phyloP scores from a whole-genome alignment of 345 rosid species.

The Eucalyptus microcorys region DNA sequence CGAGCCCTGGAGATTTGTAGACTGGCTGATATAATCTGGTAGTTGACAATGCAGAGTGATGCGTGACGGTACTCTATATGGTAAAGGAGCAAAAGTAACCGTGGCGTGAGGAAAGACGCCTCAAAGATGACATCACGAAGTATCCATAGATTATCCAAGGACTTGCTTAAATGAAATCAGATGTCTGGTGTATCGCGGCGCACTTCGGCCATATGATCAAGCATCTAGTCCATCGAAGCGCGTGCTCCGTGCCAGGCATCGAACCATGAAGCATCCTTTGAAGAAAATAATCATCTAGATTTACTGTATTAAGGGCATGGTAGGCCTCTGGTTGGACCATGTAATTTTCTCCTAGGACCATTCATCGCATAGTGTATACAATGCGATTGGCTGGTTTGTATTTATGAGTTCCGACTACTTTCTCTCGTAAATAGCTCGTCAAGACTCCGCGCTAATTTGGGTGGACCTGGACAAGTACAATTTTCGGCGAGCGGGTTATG shows the following conservation, averaged over 20 bases:
- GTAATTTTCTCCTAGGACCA: not conserved
- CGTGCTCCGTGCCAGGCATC: not conserved
- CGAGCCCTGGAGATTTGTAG: not conserved
- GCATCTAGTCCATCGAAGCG: not conserved
- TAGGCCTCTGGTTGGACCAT: not conserved
- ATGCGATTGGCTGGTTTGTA: not conserved
- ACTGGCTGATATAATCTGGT: not conserved
- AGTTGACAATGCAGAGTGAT: not conserved
- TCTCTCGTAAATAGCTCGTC: not conserved
- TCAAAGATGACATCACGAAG: not conserved
- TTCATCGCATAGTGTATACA: not conserved
- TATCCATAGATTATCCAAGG: not conserved
- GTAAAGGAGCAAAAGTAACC: not conserved
- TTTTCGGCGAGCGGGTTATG: not conserved
- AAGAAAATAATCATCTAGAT: not conserved
- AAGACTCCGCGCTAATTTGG: not conserved
- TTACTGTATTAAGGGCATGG: not conserved
- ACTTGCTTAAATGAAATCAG: not conserved
- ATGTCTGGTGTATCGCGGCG: not conserved
- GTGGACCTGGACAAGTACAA: not conserved
- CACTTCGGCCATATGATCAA: not conserved
- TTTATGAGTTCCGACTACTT: not conserved
- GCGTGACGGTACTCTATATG: not conserved
- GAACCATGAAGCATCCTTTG: not conserved
- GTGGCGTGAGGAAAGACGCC: not conserved